A percentile compares a stretch with the other conserved stretches of the same genome.
Conservation (phyloP, 2,329 filamentous ascomycete genomes). For the Talaromyces marneffei region DNA sequence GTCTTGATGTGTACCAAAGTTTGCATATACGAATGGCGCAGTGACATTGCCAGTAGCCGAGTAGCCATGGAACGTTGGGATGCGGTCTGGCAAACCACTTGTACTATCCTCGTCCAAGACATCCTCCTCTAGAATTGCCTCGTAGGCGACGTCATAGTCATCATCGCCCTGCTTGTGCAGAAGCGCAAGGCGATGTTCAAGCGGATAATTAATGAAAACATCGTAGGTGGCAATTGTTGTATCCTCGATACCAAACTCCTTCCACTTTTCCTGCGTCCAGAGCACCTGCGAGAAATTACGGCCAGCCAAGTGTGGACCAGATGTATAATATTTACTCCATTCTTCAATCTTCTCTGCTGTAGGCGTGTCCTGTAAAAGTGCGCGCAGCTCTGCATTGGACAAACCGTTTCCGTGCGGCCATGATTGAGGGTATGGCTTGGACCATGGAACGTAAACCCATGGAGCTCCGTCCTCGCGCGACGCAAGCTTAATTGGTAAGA, state of each 20-base stretch:
- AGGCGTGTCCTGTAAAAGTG: conserved; percentile 51
- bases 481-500: conserved; percentile 36
- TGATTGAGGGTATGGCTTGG: conserved; percentile 32
- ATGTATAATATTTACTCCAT: conserved; percentile 74
- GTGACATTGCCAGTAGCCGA: conserved; percentile 90
- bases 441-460: conserved; percentile 38
- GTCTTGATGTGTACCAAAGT: conserved; percentile 82
- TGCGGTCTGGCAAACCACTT: conserved; percentile 61
- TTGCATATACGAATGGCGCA: conserved; percentile 77
- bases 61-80: conserved; percentile 93
- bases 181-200: conserved; percentile 63
- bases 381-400: conserved; percentile 50
- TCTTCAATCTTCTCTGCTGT: conserved; percentile 54
- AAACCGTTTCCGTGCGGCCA: conserved; percentile 45
- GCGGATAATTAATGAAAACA: conserved; percentile 70
- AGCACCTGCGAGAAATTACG: conserved; percentile 70
- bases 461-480: conserved; percentile 34
- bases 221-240: conserved; percentile 63
- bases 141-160: conserved; percentile 58
- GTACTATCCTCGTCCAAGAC: conserved; percentile 77
- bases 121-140: conserved; percentile 78
- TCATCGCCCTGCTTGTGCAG: conserved; percentile 44
- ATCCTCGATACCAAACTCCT: conserved; percentile 60
- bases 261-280: conserved; percentile 71
- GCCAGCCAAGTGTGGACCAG: conserved; percentile 69